Evolutionary conservation across 2,329 filamentous ascomycete species (phyloP).

Genomic region (Coniochaeta sp.): DNA sequence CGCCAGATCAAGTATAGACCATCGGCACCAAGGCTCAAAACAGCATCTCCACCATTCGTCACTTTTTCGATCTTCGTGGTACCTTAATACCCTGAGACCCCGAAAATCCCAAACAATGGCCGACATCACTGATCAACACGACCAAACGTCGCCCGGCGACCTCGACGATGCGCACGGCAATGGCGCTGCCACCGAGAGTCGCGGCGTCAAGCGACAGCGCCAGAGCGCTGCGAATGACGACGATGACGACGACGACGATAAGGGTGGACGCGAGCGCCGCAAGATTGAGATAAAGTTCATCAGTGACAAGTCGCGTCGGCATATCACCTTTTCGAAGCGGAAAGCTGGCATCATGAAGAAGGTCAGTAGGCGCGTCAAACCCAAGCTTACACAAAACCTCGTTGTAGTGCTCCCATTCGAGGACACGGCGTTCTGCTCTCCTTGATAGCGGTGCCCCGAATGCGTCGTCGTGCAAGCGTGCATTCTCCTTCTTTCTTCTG

Average conservation of each 20-base stretch:
- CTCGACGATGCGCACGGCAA: slow-evolving; percentile 72
- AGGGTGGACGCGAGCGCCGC: slow-evolving; percentile 92
- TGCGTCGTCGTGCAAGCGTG: slow-evolving; percentile 10
- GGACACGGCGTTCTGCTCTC: background rate
- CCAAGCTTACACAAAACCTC: background rate
- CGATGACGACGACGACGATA: slow-evolving; percentile 96
- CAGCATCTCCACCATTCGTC: slow-evolving; percentile 55
- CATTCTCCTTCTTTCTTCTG: slow-evolving; percentile 14
- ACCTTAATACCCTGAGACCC: slow-evolving; percentile 17
- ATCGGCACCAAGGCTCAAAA: slow-evolving; percentile 59
- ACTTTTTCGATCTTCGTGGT: slow-evolving; percentile 43
- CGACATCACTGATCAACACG: slow-evolving; percentile 73
- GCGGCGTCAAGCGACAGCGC: slow-evolving; percentile 85
- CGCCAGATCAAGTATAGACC: slow-evolving; percentile 60
- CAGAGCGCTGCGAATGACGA: slow-evolving; percentile 71
- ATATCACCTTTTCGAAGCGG: slow-evolving; percentile 99
- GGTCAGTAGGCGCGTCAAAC: slow-evolving; percentile 47
- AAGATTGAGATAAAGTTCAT: slow-evolving; percentile 99
- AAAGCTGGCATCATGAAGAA: slow-evolving; percentile 99
- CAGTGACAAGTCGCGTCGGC: slow-evolving; percentile 96
- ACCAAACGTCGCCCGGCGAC: slow-evolving; percentile 66
- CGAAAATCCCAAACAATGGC: slow-evolving; percentile 45
- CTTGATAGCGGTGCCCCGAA: background rate
- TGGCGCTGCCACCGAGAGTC: slow-evolving; percentile 60
- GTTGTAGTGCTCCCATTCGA: background rate